These are phyloP conservation scores for Colletotrichum truncatum DNA, from an alignment of 2,329 filamentous ascomycete genomes.

Conservation along the genomic window DNA sequence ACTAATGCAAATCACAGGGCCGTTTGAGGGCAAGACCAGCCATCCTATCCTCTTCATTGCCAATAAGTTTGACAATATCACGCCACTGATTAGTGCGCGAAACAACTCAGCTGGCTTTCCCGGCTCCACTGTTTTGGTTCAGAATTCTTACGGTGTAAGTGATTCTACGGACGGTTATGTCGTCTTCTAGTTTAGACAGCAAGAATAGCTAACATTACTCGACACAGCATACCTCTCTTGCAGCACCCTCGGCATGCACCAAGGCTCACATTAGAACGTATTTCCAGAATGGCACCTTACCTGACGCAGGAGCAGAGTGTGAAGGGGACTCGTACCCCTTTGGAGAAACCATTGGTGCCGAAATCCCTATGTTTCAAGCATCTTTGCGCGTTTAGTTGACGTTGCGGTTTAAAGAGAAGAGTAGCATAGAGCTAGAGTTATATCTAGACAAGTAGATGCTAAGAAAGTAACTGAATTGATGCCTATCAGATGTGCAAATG, in stretches of 20 bases:
- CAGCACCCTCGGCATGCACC: conserved; percentile 55
- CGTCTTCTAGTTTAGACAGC: neutral
- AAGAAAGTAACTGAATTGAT: no score
- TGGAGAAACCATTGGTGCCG: conserved; percentile 6
- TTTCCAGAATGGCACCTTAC: conserved; percentile 56
- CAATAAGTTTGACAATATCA: conserved; percentile 57
- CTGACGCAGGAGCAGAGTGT: conserved; percentile 54
- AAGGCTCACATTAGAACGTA: conserved; percentile 50
- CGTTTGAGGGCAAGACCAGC: conserved; percentile 44
- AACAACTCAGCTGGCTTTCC: conserved; percentile 55
- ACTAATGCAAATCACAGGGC: conserved; percentile 15
- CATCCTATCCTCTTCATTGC: conserved; percentile 57
- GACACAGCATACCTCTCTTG: conserved; percentile 57
- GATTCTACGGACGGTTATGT: no score
- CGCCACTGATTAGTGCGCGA: conserved; percentile 54
- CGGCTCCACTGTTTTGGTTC: conserved; percentile 54
- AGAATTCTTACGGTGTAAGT: conserved; percentile 61
- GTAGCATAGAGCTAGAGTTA: neutral
- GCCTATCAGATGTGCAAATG: no score
- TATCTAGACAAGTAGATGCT: neutral
- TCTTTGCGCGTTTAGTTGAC: neutral
- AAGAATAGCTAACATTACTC: neutral
- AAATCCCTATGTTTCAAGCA: neutral
- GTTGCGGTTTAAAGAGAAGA: neutral
- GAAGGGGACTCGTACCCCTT: conserved; percentile 55